These are phyloP conservation scores for Lepraria neglecta DNA, from an alignment of 495 filamentous ascomycete genomes.

Conservation along the genomic window DNA sequence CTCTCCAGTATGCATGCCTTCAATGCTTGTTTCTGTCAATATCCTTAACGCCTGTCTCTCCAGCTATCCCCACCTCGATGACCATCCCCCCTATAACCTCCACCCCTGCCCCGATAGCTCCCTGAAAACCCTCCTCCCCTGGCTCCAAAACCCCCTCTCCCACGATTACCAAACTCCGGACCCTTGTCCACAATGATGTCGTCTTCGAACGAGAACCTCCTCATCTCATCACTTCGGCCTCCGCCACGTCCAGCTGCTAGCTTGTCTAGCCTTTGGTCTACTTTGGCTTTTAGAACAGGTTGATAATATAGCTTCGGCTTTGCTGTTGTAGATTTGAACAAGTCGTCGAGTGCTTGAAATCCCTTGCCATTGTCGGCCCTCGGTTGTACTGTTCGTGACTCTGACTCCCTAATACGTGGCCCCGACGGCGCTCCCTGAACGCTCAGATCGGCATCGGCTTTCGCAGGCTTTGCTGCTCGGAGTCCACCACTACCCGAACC, in stretches of 20 bases:
- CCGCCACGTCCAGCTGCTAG: slow-evolving; percentile 46
- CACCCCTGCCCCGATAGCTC: slow-evolving; percentile 25
- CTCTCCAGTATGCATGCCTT: neutral
- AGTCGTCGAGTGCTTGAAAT: slow-evolving; percentile 55
- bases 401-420: slow-evolving; percentile 20
- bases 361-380: slow-evolving; percentile 36
- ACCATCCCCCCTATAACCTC: slow-evolving; percentile 32
- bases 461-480: slow-evolving; percentile 28
- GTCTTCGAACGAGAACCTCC: slow-evolving; percentile 74
- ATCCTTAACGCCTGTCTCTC: slow-evolving; percentile 26
- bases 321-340: slow-evolving; percentile 55
- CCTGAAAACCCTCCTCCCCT: slow-evolving; percentile 32
- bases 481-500: slow-evolving; percentile 28
- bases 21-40: neutral
- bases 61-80: slow-evolving; percentile 18
- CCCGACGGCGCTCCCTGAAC: slow-evolving; percentile 23
- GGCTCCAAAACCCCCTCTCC: slow-evolving; percentile 35
- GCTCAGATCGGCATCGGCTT: slow-evolving; percentile 28
- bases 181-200: slow-evolving; percentile 67
- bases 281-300: slow-evolving; percentile 45
- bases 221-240: slow-evolving; percentile 55
- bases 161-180: slow-evolving; percentile 50
- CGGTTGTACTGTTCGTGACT: neutral
- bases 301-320: slow-evolving; percentile 68
- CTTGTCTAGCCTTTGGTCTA: slow-evolving; percentile 57